Conservation (phyloP, 768 basidiomycete genomes). For the Clathrus columnatus region DNA sequence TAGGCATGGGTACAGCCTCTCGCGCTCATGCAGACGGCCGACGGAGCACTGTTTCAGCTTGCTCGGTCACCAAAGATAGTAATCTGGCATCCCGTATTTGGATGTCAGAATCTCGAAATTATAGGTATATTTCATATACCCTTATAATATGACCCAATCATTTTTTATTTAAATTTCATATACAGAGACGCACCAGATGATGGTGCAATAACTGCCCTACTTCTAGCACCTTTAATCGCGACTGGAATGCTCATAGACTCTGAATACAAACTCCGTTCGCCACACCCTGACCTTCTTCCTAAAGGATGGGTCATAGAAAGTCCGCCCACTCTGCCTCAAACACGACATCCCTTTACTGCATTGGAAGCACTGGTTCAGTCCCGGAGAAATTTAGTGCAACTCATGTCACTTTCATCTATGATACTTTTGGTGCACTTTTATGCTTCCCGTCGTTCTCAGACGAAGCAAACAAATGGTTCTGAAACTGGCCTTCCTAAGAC, state of each 20-base stretch:
- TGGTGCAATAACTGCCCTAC: constrained; percentile 73
- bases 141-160: constrained; percentile 11
- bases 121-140: constrained; percentile 39
- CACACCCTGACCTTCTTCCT: constrained; percentile 34
- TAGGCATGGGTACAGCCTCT: constrained; percentile 21
- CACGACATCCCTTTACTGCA: constrained; percentile 33
- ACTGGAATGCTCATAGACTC: constrained; percentile 54
- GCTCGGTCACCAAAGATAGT: constrained; percentile 34
- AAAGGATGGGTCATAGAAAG: constrained; percentile 71
- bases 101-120: constrained; percentile 90
- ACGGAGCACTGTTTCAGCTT: constrained; percentile 23
- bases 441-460: constrained; percentile 55
- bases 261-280: constrained; percentile 21
- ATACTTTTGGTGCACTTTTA: constrained; percentile 73
- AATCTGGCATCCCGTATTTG: constrained; percentile 61
- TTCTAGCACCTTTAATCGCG: constrained; percentile 77
- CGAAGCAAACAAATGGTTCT: constrained; percentile 13
- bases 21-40: constrained; percentile 31
- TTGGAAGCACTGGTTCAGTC: constrained; percentile 53
- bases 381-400: constrained; percentile 67
- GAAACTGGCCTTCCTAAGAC: constrained; percentile 23
- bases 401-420: constrained; percentile 72
- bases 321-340: constrained; percentile 46
- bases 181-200: constrained; percentile 73
- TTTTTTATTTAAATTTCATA: constrained; percentile 13